Evolutionary conservation across 2,329 filamentous ascomycete genomes (phyloP).

Genomic region (Leptographium lundbergii): DNA sequence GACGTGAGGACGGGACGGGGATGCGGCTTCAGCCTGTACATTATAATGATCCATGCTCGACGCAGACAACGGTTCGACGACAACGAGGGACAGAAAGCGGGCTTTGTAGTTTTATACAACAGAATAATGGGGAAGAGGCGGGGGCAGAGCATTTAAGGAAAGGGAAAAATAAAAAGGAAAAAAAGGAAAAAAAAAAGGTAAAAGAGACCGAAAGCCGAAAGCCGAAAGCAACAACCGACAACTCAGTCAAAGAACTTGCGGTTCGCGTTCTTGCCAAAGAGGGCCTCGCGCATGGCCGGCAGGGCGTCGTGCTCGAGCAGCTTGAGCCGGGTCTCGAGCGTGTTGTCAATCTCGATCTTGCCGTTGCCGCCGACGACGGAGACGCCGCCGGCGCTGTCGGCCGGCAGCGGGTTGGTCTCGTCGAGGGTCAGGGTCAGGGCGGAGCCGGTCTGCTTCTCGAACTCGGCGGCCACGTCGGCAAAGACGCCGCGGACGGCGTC

Average conservation of each 20-base stretch:
- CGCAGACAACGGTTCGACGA: too few relatives aligned
- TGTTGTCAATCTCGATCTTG: conserved; percentile 98
- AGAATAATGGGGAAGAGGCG: too few relatives aligned
- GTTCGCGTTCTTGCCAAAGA: conserved; percentile 93
- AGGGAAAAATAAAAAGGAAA: too few relatives aligned
- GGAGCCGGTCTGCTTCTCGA: conserved; percentile 64
- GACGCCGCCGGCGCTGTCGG: conserved; percentile 66
- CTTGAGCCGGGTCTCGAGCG: conserved; percentile 79
- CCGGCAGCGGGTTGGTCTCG: conserved; percentile 62
- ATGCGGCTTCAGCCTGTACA: background rate
- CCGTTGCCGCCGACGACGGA: conserved; percentile 68
- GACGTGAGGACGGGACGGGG: background rate
- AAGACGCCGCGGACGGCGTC: conserved; percentile 66
- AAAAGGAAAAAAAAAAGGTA: background rate
- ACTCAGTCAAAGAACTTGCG: conserved; percentile 82
- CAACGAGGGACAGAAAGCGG: too few relatives aligned
- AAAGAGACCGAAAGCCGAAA: background rate
- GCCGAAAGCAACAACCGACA: background rate
- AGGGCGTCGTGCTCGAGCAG: conserved; percentile 76
- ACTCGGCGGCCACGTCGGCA: conserved; percentile 65
- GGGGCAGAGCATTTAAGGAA: too few relatives aligned
- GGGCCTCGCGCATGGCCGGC: conserved; percentile 68
- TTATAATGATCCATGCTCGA: too few relatives aligned
- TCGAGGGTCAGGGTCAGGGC: conserved; percentile 61
- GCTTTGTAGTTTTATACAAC: too few relatives aligned